A percentile compares a stretch with the other conserved stretches of the same genome.
phyloP scores from a whole-genome alignment of 2,329 filamentous ascomycete genomes.

The Chaetomiaceae sp. region DNA sequence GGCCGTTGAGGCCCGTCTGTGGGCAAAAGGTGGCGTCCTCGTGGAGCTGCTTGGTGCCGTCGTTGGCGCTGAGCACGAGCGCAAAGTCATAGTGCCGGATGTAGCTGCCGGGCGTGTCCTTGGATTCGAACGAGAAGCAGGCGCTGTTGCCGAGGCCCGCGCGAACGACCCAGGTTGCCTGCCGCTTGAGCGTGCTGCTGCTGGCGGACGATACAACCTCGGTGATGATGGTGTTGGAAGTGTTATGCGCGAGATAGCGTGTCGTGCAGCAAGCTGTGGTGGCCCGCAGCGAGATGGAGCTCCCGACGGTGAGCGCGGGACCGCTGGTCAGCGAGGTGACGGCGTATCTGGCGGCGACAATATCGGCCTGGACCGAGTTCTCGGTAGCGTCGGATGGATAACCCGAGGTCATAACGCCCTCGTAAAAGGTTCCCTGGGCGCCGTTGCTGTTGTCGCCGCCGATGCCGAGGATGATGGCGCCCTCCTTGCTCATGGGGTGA shows the following conservation, averaged over 20 bases:
- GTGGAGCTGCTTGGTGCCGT: constrained; percentile 51
- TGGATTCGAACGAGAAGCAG: constrained; percentile 59
- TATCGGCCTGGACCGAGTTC: constrained; percentile 54
- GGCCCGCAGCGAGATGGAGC: constrained; percentile 36
- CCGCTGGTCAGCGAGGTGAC: constrained; percentile 37
- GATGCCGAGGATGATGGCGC: constrained; percentile 64
- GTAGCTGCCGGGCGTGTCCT: constrained; percentile 54
- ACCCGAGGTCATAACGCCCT: constrained; percentile 60
- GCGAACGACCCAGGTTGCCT: constrained; percentile 51
- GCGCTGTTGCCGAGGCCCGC: constrained; percentile 52
- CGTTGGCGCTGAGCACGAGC: constrained; percentile 47
- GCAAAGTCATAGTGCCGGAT: constrained; percentile 53
- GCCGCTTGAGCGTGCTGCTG: constrained; percentile 44
- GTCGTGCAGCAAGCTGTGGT: constrained; percentile 52
- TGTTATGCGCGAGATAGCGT: constrained; percentile 52
- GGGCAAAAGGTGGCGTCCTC: constrained; percentile 63
- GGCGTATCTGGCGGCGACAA: constrained; percentile 56
- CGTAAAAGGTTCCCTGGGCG: constrained; percentile 61
- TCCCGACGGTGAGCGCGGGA: constrained; percentile 21
- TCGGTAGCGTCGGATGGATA: constrained; percentile 59
- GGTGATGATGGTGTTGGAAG: constrained; percentile 45
- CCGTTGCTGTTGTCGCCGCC: constrained; percentile 61
- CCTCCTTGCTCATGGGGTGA: constrained; percentile 61
- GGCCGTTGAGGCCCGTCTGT: constrained; percentile 46
- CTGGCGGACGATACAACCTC: constrained; percentile 52